Percentiles rank a stretch among this genome's conserved stretches.
Conservation (phyloP, 1,284 basidiomycete species). For the Ceratobasidium sp. region DNA sequence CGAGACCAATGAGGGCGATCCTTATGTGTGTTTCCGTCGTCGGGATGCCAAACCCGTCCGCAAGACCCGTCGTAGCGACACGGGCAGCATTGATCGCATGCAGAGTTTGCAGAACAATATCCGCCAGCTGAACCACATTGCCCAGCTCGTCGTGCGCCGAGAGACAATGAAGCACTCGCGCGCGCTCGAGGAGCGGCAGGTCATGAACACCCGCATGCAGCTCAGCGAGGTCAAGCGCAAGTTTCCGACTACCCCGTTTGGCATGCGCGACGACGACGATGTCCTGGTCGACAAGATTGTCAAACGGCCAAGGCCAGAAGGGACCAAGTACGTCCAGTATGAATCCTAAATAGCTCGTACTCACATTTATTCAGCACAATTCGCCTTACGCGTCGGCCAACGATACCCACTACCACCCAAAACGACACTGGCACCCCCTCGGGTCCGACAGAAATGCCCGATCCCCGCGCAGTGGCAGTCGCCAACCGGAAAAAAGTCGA, state of each 20-base stretch:
- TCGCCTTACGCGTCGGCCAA: slow-evolving; percentile 51
- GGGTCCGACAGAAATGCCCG: slow-evolving; percentile 34
- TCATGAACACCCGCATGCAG: slow-evolving; percentile 81
- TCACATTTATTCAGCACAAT: slow-evolving; percentile 61
- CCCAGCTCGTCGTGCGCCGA: slow-evolving; percentile 70
- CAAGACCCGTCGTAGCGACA: slow-evolving; percentile 92
- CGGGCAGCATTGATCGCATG: slow-evolving; percentile 87
- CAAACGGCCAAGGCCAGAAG: slow-evolving; percentile 64
- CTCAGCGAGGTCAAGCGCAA: slow-evolving; percentile 83
- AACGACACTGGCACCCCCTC: slow-evolving; percentile 39
- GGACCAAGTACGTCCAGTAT: slow-evolving; percentile 44
- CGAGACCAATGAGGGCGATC: slow-evolving; percentile 93
- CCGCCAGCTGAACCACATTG: slow-evolving; percentile 72
- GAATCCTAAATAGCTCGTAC: slow-evolving; percentile 62
- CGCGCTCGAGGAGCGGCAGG: slow-evolving; percentile 62
- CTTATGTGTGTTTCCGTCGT: slow-evolving; percentile 97
- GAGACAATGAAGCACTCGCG: slow-evolving; percentile 77
- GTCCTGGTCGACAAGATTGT: slow-evolving; percentile 75
- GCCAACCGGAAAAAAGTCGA: slow-evolving; percentile 47
- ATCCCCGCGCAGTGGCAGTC: slow-evolving; percentile 18
- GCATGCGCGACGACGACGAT: slow-evolving; percentile 74
- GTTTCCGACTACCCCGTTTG: slow-evolving; percentile 69
- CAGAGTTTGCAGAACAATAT: slow-evolving; percentile 82
- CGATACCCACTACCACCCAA: slow-evolving; percentile 48
- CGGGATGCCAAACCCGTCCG: slow-evolving; percentile 93